phyloP scores from a whole-genome alignment of 2,329 filamentous ascomycete species.

The Fusarium lyarnte region DNA sequence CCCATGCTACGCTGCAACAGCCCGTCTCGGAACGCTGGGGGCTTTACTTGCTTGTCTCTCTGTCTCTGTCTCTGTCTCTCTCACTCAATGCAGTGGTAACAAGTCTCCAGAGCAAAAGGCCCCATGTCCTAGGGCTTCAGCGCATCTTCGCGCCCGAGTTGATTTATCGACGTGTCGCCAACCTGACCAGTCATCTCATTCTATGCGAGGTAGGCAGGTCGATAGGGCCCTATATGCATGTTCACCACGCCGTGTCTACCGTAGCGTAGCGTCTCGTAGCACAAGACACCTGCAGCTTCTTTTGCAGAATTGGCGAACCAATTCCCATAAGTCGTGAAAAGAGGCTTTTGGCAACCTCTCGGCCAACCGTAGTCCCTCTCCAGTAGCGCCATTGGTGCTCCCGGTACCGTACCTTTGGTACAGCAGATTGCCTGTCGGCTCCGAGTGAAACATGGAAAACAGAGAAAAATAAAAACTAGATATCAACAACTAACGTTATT shows the following conservation, averaged over 20 bases:
- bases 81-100: background rate
- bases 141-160: constrained; percentile 19
- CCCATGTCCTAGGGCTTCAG: constrained; percentile 15
- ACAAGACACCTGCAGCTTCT: constrained; percentile 1
- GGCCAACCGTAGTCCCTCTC: background rate
- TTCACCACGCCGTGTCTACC: background rate
- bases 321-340: background rate
- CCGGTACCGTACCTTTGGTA: constrained; percentile 27
- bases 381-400: constrained; percentile 11
- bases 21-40: background rate
- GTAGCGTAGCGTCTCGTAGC: background rate
- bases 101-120: background rate
- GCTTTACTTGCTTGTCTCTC: background rate
- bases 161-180: background rate
- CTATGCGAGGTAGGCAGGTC: background rate
- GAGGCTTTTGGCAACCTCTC: constrained; percentile 1
- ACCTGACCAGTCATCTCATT: constrained; percentile 6
- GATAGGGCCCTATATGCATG: background rate
- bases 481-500: background rate
- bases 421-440: constrained; percentile 16
- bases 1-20: background rate
- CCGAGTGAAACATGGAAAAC: constrained; percentile 22
- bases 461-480: background rate
- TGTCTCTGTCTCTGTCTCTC: background rate
- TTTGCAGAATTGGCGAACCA: background rate